phyloP scores from a whole-genome alignment of 2,329 filamentous ascomycete genomes.

The Penicillium sp. region DNA sequence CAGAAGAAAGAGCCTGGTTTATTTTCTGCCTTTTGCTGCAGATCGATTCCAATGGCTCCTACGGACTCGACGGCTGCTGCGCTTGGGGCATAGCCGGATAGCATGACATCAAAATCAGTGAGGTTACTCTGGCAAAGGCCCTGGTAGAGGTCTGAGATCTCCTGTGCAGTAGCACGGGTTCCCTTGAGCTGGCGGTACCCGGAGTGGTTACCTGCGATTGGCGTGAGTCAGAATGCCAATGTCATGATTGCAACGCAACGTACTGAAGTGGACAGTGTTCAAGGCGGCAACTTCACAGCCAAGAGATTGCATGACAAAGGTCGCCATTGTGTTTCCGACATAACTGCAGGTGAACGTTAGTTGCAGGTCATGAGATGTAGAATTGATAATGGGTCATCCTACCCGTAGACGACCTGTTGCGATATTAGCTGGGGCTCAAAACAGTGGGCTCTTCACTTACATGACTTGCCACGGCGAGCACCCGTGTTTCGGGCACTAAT shows the following conservation, averaged over 20 bases:
- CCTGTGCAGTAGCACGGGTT: conserved; percentile 74
- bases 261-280: conserved; percentile 98
- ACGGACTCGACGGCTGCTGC: conserved; percentile 82
- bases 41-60: conserved; percentile 77
- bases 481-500: conserved; percentile 62
- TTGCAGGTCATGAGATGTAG: conserved; percentile 8
- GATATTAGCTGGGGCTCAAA: conserved; percentile 10
- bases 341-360: conserved; percentile 60
- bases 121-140: conserved; percentile 82
- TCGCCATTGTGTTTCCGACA: conserved; percentile 97
- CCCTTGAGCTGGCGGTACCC: conserved; percentile 89
- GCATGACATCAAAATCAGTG: conserved; percentile 88
- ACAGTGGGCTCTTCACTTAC: conserved; percentile 56
- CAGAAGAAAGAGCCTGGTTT: conserved; percentile 85
- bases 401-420: conserved; percentile 38
- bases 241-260: conserved; percentile 34
- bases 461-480: conserved; percentile 92
- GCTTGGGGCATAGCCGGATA: conserved; percentile 91
- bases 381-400: conserved; percentile 15
- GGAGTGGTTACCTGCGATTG: conserved; percentile 78
- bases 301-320: conserved; percentile 88
- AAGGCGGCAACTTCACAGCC: conserved; percentile 92
- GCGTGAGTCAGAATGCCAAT: not conserved
- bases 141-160: conserved; percentile 81
- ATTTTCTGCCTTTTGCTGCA: conserved; percentile 65